Base-by-base conservation (phyloP, 2,329 filamentous ascomycete genomes). In the Magnaporthales sp. region DNA sequence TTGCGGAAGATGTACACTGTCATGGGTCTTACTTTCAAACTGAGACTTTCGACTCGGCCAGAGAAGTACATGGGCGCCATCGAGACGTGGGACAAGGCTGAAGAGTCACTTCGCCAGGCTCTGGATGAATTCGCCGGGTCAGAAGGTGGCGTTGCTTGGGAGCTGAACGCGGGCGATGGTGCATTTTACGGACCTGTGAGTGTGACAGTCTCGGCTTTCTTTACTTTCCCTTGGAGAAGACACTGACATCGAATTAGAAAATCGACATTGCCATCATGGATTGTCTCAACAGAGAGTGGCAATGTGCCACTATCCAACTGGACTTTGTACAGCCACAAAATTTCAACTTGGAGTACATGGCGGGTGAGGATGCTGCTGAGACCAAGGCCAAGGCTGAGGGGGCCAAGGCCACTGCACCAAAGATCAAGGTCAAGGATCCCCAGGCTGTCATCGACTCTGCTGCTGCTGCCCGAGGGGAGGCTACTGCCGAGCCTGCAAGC, bases 211-310 rank as follows among this genome's bases (percentile, higher is more conserved):
- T 91, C 67, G 93, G 24, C 30, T 22, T 11, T 29, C 15, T 15
- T 61, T 30, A 19, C 31, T 22, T 22, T n/a, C 9, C n/a, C 9
- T 13, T 6, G 32, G 6, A 13, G 30, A 32, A 26, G 51, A 51
- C 51, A 62, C 61, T 24, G 22, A 27, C 29, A 38, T 30, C 19
- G 10, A 10, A 24, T 13, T 38, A 65, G 51, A 66, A 98, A 86
- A 97, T 98, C 72, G 95, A 99, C 73, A 95, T 99, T 74, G 96
- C 92, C 69, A 93, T 99, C 74, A 89, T 89, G 65, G 94, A 97
- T 78, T 92, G 92, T 62, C 82, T 97, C 71, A 88, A 88, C 78
- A 87, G 93, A 76, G 91, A 71, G 68, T 91, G 89, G 81, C 91
- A 96, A 78, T 96, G 92, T 74, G 92, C 94, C 72, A 98, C 94